Conservation (phyloP, 1,284 basidiomycete species). For the Fomitopsis palustris region DNA sequence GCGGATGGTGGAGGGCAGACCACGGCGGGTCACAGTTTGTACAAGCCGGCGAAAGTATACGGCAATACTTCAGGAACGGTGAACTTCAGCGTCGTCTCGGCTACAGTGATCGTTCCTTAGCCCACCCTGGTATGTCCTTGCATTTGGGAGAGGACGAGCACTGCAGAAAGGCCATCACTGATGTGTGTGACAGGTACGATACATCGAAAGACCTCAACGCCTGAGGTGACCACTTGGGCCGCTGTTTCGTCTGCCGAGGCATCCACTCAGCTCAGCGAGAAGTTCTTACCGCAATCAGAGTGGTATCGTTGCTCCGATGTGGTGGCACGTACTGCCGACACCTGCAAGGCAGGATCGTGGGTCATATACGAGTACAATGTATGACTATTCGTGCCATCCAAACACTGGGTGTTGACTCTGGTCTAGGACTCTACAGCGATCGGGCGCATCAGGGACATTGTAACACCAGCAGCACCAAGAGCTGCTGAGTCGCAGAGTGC, state of each 20-base stretch:
- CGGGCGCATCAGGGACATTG: not conserved
- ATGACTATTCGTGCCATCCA: not conserved
- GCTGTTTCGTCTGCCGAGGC: not conserved
- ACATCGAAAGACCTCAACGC: not conserved
- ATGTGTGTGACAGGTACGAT: not conserved
- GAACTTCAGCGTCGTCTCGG: not conserved
- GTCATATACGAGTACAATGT: not conserved
- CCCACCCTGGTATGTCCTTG: not conserved
- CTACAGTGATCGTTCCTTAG: no score
- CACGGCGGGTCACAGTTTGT: not conserved
- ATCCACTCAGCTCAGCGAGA: not conserved
- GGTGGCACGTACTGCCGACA: no score
- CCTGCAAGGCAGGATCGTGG: no score
- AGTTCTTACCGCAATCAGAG: not conserved
- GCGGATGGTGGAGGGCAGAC: slow-evolving; percentile 15
- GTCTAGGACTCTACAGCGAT: not conserved
- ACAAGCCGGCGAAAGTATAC: slow-evolving; percentile 6
- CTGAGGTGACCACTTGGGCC: not conserved
- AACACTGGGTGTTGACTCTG: not conserved
- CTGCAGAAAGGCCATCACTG: not conserved
- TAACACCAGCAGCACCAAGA: no score
- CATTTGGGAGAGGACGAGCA: not conserved
- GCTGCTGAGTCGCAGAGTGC: not conserved
- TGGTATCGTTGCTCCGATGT: no score
- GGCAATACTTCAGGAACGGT: not conserved